Conservation (phyloP, 345 rosid species). For the Boechera divaricarpa region DNA sequence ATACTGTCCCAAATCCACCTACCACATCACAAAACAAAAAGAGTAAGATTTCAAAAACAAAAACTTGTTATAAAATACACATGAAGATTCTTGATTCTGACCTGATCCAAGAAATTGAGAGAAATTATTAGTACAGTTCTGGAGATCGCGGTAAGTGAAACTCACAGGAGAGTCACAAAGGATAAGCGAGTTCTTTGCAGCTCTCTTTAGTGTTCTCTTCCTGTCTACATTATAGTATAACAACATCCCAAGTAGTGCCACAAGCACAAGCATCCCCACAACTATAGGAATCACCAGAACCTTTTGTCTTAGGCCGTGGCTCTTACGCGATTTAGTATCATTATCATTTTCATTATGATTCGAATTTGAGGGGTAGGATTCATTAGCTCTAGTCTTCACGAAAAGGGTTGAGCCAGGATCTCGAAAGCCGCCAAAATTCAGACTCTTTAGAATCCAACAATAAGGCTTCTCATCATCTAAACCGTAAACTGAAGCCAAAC, state of each 20-base stretch:
- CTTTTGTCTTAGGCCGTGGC: constrained; percentile 47
- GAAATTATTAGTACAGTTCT: constrained; percentile 66
- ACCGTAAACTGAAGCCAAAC: constrained; percentile 89
- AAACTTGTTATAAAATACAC: background rate
- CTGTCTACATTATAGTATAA: constrained; percentile 67
- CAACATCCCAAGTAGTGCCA: constrained; percentile 67
- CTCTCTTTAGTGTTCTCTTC: constrained; percentile 59
- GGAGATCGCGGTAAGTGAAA: constrained; percentile 77
- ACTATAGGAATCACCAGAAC: constrained; percentile 67
- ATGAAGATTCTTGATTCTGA: constrained; percentile 32
- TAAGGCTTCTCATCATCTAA: constrained; percentile 87
- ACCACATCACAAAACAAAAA: background rate
- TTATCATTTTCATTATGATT: constrained; percentile 26
- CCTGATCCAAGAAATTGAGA: constrained; percentile 85
- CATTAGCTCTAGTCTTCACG: constrained; percentile 63
- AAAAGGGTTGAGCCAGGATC: constrained; percentile 83
- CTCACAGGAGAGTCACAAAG: constrained; percentile 71
- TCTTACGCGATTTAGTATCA: constrained; percentile 21
- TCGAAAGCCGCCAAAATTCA: constrained; percentile 81
- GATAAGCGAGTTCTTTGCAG: constrained; percentile 55
- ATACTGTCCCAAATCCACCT: constrained; percentile 88
- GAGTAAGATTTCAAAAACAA: background rate
- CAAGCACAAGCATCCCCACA: constrained; percentile 61
- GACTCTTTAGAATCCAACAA: constrained; percentile 77
- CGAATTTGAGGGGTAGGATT: constrained; percentile 39